A percentile compares a stretch with the other conserved stretches of the same genome.
phyloP scores from a whole-genome alignment of 2,329 filamentous ascomycete species.

The Colletotrichum sojae region DNA sequence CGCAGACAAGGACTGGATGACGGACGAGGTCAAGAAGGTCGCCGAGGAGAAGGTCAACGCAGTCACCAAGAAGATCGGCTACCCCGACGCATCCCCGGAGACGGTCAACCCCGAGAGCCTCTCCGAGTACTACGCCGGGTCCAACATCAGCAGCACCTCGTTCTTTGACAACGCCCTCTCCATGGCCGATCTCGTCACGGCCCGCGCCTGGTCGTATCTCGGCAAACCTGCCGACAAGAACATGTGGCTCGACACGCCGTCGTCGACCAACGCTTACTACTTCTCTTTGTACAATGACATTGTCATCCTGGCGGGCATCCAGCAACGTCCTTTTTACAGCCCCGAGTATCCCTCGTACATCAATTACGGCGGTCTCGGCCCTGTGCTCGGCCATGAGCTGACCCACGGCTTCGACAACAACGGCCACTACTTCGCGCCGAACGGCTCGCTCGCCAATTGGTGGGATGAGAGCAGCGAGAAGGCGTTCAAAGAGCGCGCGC shows the following conservation, averaged over 20 bases:
- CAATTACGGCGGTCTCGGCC: conserved; percentile 76
- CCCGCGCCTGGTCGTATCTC: conserved; percentile 68
- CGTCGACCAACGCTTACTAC: conserved; percentile 76
- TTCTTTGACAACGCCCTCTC: conserved; percentile 72
- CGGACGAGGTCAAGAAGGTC: conserved; percentile 69
- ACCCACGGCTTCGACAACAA: conserved; percentile 79
- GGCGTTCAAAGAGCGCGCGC: conserved; percentile 69
- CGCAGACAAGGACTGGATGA: conserved; percentile 74
- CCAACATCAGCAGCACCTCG: conserved; percentile 64
- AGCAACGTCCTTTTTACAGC: conserved; percentile 75
- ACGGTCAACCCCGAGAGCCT: conserved; percentile 70
- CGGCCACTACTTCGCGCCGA: conserved; percentile 75
- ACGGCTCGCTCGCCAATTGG: conserved; percentile 76
- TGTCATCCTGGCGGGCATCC: conserved; percentile 77
- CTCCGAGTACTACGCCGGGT: conserved; percentile 67
- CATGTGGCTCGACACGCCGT: conserved; percentile 71
- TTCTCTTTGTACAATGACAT: conserved; percentile 76
- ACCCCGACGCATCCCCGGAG: conserved; percentile 73
- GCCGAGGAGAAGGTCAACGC: conserved; percentile 76
- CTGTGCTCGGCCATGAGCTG: conserved; percentile 77
- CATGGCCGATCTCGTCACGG: conserved; percentile 61
- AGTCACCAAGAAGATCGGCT: conserved; percentile 78
- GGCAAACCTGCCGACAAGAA: conserved; percentile 72
- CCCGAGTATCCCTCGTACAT: conserved; percentile 74
- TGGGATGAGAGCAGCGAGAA: conserved; percentile 73